A percentile compares a stretch with the other conserved stretches of the same genome.
Evolutionary conservation across 352 stramenopile genomes (phyloP).

Genomic region (Thalassiosira livingstoniorum): DNA sequence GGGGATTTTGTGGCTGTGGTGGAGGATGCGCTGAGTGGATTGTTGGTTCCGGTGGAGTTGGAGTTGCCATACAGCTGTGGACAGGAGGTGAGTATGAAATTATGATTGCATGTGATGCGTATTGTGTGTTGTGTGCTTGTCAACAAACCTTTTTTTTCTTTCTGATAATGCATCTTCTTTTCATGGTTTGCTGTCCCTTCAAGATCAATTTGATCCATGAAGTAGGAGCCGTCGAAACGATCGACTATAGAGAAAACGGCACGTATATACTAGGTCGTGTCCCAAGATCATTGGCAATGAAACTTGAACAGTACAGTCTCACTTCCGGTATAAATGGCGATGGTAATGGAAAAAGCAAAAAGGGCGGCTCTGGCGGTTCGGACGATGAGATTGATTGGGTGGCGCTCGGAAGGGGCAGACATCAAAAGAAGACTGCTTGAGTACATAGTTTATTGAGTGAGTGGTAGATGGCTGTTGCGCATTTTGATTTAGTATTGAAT

Average conservation of each 20-base stretch:
- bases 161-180: neutral
- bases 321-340: constrained; percentile 5
- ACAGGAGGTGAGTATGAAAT: constrained; percentile 72
- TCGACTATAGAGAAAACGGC: constrained; percentile 80
- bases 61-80: constrained; percentile 82
- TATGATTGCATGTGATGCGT: too few relatives aligned
- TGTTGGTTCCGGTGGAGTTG: constrained; percentile 81
- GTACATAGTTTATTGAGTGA: too few relatives aligned
- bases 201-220: constrained; percentile 81
- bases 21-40: constrained; percentile 71
- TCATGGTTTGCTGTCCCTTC: neutral
- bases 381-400: constrained; percentile 80
- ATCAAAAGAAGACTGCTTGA: constrained; percentile 50
- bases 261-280: constrained; percentile 80
- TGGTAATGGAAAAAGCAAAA: constrained; percentile 16
- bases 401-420: constrained; percentile 74
- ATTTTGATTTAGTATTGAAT: too few relatives aligned
- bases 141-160: neutral
- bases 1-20: constrained; percentile 80
- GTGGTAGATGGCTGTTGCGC: too few relatives aligned
- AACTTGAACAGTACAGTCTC: constrained; percentile 74
- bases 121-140: neutral
- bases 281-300: constrained; percentile 74
- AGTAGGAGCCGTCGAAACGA: constrained; percentile 78
- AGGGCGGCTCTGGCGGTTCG: too few relatives aligned